Evolutionary conservation across 2,329 filamentous ascomycete genomes (phyloP).

Genomic region (Fusarium sp.): DNA sequence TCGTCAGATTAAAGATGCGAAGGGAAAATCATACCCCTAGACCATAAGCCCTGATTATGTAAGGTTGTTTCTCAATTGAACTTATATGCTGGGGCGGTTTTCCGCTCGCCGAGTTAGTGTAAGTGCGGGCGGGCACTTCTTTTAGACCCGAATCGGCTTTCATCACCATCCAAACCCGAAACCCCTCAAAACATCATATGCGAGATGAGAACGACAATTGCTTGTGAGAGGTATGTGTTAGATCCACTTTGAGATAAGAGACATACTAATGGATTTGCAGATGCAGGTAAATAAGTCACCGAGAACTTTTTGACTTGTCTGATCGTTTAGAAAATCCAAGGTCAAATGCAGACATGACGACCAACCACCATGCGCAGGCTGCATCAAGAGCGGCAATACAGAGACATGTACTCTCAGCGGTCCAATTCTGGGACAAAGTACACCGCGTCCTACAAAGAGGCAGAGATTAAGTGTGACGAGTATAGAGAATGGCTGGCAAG

Average conservation of each 20-base stretch:
- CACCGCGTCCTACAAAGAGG: conserved; percentile 20
- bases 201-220: conserved; percentile 41
- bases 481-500: neutral
- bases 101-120: neutral
- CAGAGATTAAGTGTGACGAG: conserved; percentile 2
- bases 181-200: conserved; percentile 9
- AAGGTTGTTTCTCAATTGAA: neutral
- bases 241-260: too few relatives aligned
- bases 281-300: conserved; percentile 43
- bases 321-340: conserved; percentile 38
- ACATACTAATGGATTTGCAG: conserved; percentile 2
- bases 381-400: conserved; percentile 31
- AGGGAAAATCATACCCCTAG: conserved; percentile 36
- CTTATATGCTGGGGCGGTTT: neutral
- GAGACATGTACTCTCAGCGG: conserved; percentile 36
- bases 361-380: conserved; percentile 40
- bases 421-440: conserved; percentile 9
- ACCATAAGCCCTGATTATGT: conserved; percentile 33
- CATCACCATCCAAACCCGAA: conserved; percentile 18
- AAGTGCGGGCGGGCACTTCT: neutral
- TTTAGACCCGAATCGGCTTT: conserved; percentile 36
- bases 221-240: conserved; percentile 37
- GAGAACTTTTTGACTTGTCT: neutral
- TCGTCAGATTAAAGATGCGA: conserved; percentile 15
- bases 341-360: conserved; percentile 44